A percentile compares a stretch with the other conserved stretches of the same genome.
phyloP scores from a whole-genome alignment of 495 filamentous ascomycete genomes.

The Oidiodendron maius region DNA sequence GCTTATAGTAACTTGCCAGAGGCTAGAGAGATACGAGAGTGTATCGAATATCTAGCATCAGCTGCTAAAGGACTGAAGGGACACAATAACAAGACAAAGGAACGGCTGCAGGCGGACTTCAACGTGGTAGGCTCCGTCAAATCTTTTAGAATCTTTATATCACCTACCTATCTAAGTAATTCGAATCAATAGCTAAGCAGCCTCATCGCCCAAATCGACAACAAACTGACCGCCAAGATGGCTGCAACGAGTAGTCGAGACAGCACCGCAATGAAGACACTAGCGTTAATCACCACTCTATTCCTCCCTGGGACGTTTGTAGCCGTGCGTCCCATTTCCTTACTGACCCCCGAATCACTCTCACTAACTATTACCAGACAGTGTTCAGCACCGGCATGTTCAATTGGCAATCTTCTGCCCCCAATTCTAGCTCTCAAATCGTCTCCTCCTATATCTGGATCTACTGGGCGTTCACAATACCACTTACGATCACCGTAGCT shows the following conservation, averaged over 20 bases:
- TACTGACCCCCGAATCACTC: background rate
- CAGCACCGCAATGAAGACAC: background rate
- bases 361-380: background rate
- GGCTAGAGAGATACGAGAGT: conserved; percentile 14
- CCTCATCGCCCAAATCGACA: background rate
- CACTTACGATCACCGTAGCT: no score
- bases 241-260: background rate
- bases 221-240: background rate
- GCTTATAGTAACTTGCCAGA: conserved; percentile 7
- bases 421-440: no score
- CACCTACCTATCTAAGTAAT: background rate
- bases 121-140: background rate
- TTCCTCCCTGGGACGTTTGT: background rate
- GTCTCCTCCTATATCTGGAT: no score
- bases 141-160: background rate
- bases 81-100: background rate
- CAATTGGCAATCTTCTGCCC: background rate
- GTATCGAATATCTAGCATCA: conserved; percentile 1
- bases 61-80: background rate
- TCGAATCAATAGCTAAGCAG: background rate
- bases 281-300: background rate
- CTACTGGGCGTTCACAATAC: no score
- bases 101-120: no score
- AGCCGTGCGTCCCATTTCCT: background rate
- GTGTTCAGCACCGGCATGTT: background rate